Base-by-base conservation (phyloP, 352 stramenopile species). In the Pythium grandisporangium region DNA sequence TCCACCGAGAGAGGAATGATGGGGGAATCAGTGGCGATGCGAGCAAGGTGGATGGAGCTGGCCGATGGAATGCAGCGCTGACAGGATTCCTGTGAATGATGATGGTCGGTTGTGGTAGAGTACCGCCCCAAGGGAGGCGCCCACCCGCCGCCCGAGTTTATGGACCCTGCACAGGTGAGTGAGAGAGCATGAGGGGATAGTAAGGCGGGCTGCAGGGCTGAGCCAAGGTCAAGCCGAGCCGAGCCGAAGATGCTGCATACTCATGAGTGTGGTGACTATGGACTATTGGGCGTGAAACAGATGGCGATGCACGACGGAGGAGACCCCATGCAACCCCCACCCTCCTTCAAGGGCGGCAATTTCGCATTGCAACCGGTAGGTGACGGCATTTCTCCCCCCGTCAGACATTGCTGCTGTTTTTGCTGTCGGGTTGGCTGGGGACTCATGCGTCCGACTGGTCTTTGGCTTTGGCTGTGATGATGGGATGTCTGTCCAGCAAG, bases 291-390 rank as follows among this genome's bases (percentile, higher is more conserved):
- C 33, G 33, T 38, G 11, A 16, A 13, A 20, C 23, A 51, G 49
- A 57, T 51, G 49, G 34, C 32, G n/a, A 23, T 42, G 13, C 42
- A 27, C 22, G 50, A 60, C 7, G 46, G 46, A 21, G 45, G n/a
- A 11, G 45, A 30, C 6, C 42, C 51, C 5, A 37, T 61, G 40
- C 52, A 44, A 30, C 51, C 52, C 25, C 43, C 46, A 21, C 52
- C 52, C 12, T 61, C 50, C 46, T 55, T 55, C 42, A 45, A 45
- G 2, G 35, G 40, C 30, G 38, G 26, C 2, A 43, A 43, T n/a
- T 46, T 48, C 37, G 45, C 52, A 6, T 23, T 53, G 10, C 53
- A 61, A 29, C 42, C 53, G 6, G 53, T 61, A 35, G 22, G 52
- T 55, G 16, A 4, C 21, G 7, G 14, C n/a, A n/a, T n/a, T n/a